phyloP scores from a whole-genome alignment of 2,329 filamentous ascomycete species.

The Zalaria sp. region DNA sequence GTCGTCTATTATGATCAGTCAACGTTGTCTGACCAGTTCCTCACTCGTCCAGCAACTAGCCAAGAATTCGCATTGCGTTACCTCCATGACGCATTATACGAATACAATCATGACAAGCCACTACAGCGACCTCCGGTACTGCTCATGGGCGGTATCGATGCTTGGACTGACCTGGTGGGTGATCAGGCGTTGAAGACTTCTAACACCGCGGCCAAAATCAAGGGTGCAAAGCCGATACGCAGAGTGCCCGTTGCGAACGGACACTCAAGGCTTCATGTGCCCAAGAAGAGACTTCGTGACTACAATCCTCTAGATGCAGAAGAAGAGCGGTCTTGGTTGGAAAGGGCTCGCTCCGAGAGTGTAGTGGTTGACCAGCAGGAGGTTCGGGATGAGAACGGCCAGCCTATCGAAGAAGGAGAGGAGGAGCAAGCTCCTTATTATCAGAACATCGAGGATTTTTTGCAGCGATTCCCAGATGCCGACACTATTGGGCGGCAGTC shows the following conservation, averaged over 20 bases:
- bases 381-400: constrained; percentile 16
- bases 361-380: constrained; percentile 26
- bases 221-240: constrained; percentile 33
- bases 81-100: constrained; percentile 64
- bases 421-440: constrained; percentile 38
- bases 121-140: constrained; percentile 62
- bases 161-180: constrained; percentile 78
- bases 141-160: constrained; percentile 67
- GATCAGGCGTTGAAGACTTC: constrained; percentile 46
- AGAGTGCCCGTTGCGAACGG: constrained; percentile 36
- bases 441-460: constrained; percentile 68
- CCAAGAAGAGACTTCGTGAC: constrained; percentile 42
- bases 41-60: constrained; percentile 29
- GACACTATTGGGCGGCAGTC: constrained; percentile 42
- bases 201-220: constrained; percentile 37
- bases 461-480: constrained; percentile 65
- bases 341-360: constrained; percentile 56
- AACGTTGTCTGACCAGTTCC: constrained; percentile 44
- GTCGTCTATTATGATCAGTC: constrained; percentile 80
- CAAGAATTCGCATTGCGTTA: constrained; percentile 45
- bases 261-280: constrained; percentile 32
- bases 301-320: constrained; percentile 63
- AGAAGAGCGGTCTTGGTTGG: constrained; percentile 70
- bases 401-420: constrained; percentile 2
- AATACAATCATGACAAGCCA: constrained; percentile 70